These are phyloP conservation scores for Batkoa obscura DNA, from an alignment of 371 early-diverging fungal species.

Conservation along the genomic window DNA sequence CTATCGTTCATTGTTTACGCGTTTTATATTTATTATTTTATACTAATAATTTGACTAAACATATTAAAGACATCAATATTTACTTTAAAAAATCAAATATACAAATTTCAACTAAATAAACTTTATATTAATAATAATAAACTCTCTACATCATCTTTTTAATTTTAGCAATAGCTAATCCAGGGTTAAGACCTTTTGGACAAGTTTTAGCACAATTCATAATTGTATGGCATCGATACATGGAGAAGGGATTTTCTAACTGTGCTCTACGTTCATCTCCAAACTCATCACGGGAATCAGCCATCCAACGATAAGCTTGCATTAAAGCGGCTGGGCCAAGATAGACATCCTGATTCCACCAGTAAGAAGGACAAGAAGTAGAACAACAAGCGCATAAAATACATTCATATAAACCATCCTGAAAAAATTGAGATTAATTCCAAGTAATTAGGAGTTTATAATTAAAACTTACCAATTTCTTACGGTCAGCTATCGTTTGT, in stretches of 20 bases:
- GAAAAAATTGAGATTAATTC: neutral
- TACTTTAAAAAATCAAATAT: too few species aligned
- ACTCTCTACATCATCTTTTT: constrained; percentile 77
- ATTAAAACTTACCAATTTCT: constrained; percentile 46
- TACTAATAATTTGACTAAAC: too few species aligned
- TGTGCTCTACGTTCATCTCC: constrained; percentile 68
- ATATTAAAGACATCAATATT: too few species aligned
- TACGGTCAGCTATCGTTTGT: constrained; percentile 79
- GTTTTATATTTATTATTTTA: too few species aligned
- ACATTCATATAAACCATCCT: constrained; percentile 93
- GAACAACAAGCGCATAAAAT: constrained; percentile 96
- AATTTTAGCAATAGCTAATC: constrained; percentile 85
- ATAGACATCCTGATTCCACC: constrained; percentile 92
- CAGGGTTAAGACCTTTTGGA: constrained; percentile 94
- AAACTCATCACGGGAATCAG: constrained; percentile 87
- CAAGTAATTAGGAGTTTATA: too few species aligned
- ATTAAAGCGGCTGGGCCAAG: constrained; percentile 90
- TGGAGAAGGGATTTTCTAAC: constrained; percentile 85
- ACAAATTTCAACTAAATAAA: too few species aligned
- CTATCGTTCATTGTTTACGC: too few species aligned
- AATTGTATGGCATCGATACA: constrained; percentile 97
- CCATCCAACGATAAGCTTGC: constrained; percentile 97
- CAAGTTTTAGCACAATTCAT: constrained; percentile 95
- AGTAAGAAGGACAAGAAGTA: constrained; percentile 89
- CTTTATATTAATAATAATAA: too few species aligned